Evolutionary conservation across 2,329 filamentous ascomycete species (phyloP).

Genomic region (Fusarium virguliforme): DNA sequence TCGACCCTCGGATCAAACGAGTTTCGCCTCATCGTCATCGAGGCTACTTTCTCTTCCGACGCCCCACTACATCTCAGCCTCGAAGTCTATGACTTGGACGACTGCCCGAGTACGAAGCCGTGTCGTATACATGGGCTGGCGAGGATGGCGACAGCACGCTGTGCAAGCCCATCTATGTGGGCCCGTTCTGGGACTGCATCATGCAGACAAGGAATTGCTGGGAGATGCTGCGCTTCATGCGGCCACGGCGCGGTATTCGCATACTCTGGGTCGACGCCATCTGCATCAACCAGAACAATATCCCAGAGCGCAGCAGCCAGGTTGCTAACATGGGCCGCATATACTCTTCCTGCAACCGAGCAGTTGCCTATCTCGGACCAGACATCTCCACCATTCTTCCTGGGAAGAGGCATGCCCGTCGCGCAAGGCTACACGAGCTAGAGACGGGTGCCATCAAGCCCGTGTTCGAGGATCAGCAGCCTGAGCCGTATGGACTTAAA

Average conservation of each 20-base stretch:
- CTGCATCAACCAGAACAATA: constrained; percentile 11
- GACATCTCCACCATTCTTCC: not conserved
- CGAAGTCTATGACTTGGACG: not conserved
- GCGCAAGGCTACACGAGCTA: not conserved
- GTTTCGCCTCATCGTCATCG: not conserved
- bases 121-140: constrained; percentile 7
- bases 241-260: not conserved
- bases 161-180: not conserved
- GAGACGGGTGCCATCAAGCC: not conserved
- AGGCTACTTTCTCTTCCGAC: not conserved
- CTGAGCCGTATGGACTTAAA: not conserved
- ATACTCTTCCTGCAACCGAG: not conserved
- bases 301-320: not conserved
- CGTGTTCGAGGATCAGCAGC: not conserved
- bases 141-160: not conserved
- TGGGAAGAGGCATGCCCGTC: not conserved
- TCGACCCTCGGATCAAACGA: not conserved
- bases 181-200: not conserved
- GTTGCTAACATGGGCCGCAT: constrained; percentile 10
- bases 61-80: not conserved
- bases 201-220: constrained; percentile 15
- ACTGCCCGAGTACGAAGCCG: constrained; percentile 1
- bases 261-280: constrained; percentile 18
- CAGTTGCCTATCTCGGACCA: not conserved
- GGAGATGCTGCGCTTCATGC: not conserved